Percentiles rank a stretch among this genome's conserved stretches.
phyloP scores from a whole-genome alignment of 192 early-diverging fungal species.

The Umbelopsis sp. region DNA sequence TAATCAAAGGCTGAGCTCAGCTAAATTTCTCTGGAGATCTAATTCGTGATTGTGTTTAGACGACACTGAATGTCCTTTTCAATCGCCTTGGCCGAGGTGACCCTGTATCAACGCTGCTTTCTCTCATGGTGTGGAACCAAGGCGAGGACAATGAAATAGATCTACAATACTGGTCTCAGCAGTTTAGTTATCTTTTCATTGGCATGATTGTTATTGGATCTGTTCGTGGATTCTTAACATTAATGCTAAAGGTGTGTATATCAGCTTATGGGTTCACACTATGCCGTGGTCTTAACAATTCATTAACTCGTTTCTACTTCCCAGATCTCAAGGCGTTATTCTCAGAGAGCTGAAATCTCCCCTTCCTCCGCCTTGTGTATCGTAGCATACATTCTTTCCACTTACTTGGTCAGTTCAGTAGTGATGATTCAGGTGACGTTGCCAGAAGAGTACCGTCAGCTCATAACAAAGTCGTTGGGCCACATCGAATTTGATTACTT shows the following conservation, averaged over 20 bases:
- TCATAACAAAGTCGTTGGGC: constrained; percentile 80
- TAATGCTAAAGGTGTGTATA: constrained; percentile 68
- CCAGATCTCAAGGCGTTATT: constrained; percentile 71
- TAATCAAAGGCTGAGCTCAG: not conserved
- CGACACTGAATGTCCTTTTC: constrained; percentile 78
- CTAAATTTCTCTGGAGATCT: constrained; percentile 1
- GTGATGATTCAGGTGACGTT: constrained; percentile 91
- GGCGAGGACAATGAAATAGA: constrained; percentile 65
- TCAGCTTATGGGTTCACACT: not conserved
- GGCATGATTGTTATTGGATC: constrained; percentile 88
- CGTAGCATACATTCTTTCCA: constrained; percentile 87
- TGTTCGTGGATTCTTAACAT: constrained; percentile 85
- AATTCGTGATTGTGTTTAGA: constrained; percentile 40
- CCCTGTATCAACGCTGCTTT: constrained; percentile 80
- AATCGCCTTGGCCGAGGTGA: constrained; percentile 75
- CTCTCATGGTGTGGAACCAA: constrained; percentile 67
- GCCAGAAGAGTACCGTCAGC: constrained; percentile 78
- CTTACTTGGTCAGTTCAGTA: constrained; percentile 90
- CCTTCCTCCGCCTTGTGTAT: constrained; percentile 78
- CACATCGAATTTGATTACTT: constrained; percentile 90
- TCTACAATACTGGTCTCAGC: constrained; percentile 84
- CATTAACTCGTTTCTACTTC: constrained; percentile 2
- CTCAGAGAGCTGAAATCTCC: constrained; percentile 60
- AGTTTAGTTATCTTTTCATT: constrained; percentile 90
- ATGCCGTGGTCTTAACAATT: not conserved